Base-by-base conservation (phyloP, 306 rosid species). In the Mimosa bimucronata region DNA sequence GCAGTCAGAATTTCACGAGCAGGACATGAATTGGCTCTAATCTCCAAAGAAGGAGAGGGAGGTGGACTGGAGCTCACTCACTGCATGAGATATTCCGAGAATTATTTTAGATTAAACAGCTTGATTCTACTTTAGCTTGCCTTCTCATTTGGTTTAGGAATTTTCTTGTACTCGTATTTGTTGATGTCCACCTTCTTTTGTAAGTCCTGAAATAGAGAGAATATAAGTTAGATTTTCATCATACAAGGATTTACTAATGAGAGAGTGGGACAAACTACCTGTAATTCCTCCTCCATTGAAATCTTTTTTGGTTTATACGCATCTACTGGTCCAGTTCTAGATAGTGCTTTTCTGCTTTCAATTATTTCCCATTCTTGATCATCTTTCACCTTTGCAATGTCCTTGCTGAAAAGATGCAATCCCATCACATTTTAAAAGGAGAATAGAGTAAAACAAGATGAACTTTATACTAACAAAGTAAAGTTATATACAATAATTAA, bases 301-400 rank as follows among this genome's bases (percentile, higher is more conserved):
- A 88, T 88, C 2, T 83, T 87, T 81, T 91, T 91, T 0, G 96
- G 98, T 30, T 91, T 88, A 78, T 91, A 91, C 38, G 95, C 93
- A 64, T 85, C 74, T 0, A 90, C 68, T 2, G 97, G 98, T 38
- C 97, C 97, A 6, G 91, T 86, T 83, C 97, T 89, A 52, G 96
- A 88, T 72, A 95, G 83, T 13, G 92, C 91, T 83, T 88, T 90
- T 83, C 90, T 90, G 41, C 92, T 77, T 90, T 91, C 98, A 61
- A 78, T 88, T 25, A 92, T 91, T 85, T 95, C 93, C 96, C 98
- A 92, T 80, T 92, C 98, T 45, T 88, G 91, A 86, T 95, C 98
- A 79, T 92, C 98, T 72, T 89, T 91, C 81, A 91, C 92, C 87
- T 88, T 95, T 34, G 89, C 88, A 83, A 94, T 86, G 83, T 94